Evolutionary conservation across 768 basidiomycete species (phyloP).

Genomic region (Amanita subjunquillea): DNA sequence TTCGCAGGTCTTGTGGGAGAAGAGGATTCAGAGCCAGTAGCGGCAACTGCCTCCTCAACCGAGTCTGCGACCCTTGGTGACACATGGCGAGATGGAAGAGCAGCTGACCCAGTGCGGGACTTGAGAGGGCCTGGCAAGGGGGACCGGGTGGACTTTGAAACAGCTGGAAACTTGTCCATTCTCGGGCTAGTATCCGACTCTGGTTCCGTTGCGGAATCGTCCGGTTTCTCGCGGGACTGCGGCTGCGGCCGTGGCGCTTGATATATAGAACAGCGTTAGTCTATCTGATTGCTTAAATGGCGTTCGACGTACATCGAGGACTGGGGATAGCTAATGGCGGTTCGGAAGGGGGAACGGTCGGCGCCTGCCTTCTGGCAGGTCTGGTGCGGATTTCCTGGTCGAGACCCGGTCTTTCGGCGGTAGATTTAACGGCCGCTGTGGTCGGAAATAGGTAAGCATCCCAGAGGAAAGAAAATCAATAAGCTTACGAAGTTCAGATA

Average conservation of each 20-base stretch:
- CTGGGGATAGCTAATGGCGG: constrained; percentile 6
- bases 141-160: constrained; percentile 9
- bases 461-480: background rate
- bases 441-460: constrained; percentile 7
- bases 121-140: constrained; percentile 8
- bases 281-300: background rate
- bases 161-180: constrained; percentile 10
- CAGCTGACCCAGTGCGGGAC: background rate
- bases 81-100: background rate
- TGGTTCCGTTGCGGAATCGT: constrained; percentile 37
- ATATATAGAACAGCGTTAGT: constrained; percentile 1
- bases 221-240: background rate
- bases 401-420: constrained; percentile 35
- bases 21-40: constrained; percentile 32
- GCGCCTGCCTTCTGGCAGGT: constrained; percentile 7
- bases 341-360: constrained; percentile 4
- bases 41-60: constrained; percentile 6
- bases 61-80: background rate
- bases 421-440: constrained; percentile 42
- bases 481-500: constrained; percentile 52
- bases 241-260: constrained; percentile 2
- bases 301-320: constrained; percentile 7
- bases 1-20: constrained; percentile 40
- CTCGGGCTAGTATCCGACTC: constrained; percentile 21
- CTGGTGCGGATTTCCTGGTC: constrained; percentile 13